A percentile compares a stretch with the other conserved stretches of the same genome.
phyloP scores from a whole-genome alignment of 106 monocot species.

The Apostasia shenzhenica region DNA sequence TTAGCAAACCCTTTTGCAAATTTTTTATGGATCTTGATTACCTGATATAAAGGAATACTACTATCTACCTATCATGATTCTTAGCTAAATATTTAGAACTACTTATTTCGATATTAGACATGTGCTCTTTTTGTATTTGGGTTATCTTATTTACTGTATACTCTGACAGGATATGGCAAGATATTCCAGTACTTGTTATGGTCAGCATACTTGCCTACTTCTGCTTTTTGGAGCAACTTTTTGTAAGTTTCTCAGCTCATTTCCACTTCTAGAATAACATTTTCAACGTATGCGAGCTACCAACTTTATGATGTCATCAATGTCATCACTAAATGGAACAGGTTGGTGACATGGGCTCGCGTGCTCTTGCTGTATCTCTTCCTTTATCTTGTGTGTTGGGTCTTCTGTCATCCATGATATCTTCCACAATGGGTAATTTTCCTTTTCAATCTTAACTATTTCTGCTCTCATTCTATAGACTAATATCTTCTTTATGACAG shows the following conservation, averaged over 20 bases:
- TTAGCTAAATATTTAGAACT: background rate
- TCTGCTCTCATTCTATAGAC: background rate
- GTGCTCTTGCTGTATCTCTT: conserved; percentile 89
- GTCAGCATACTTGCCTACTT: conserved; percentile 99
- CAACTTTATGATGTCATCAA: background rate
- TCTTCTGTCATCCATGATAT: conserved; percentile 89
- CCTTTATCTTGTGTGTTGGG: conserved; percentile 98
- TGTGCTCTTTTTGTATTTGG: background rate
- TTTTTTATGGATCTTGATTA: background rate
- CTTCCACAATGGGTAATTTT: conserved; percentile 85
- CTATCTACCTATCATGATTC: background rate
- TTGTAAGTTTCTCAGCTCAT: conserved; percentile 35
- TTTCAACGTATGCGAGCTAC: background rate
- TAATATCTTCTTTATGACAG: background rate
- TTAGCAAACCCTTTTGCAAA: no score
- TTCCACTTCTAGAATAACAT: background rate
- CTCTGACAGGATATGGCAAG: conserved; percentile 84
- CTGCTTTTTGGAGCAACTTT: conserved; percentile 98
- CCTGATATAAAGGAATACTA: background rate
- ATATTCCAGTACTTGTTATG: conserved; percentile 91
- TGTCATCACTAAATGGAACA: conserved; percentile 21
- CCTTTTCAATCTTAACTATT: background rate
- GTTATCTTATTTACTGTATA: background rate
- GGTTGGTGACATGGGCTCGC: conserved; percentile 62
- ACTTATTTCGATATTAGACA: background rate